Evolutionary conservation across 805 yeast species (phyloP), one percentile per base, ranked within the genome.

Genomic region (Ogataea polymorpha): DNA sequence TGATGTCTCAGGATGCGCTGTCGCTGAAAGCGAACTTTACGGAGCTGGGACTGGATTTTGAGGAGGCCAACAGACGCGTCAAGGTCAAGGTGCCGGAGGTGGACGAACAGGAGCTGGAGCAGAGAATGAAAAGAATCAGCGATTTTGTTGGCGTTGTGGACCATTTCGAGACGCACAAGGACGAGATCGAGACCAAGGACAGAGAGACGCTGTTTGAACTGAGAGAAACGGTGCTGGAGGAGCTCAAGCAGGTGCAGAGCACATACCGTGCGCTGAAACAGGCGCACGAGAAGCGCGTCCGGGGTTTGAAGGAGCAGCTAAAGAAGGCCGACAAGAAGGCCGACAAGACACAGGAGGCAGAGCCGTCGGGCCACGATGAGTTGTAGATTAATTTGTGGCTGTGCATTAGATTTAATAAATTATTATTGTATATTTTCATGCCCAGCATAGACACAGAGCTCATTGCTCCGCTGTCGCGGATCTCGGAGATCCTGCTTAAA

Each of bases 21-120:
- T 66, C 63, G 2, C 48, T 77, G 25, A 63, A 74, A 45, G 56
- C 62, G 18, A 66, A 67, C 29, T 79, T 67, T 52, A 68, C 70
- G 3, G 66, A 64, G 3, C 59, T 66, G 16, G 75, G 70, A 0
- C 54, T 80, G 18, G 76, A 80, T 51, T 77, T 73, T 45, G 76
- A 73, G 24, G 68, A 70, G 39, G 80, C 77, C 50, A 73, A 71
- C 44, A 62, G 65, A 25, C 69, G 74, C 45, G 55, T 78, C 33
- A 70, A 68, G 39, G 32, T 58, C 18, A 50, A 56, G n/a, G 44
- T 46, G 10, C 58, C 62, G 13, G 57, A 53, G 13, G 31, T 56
- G 3, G 50, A 52, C 6, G 61, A 58, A 38, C 44, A 42, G 11
- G 58, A 62, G 9, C 54, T 66, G 23, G 61, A 65, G 24, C 34